phyloP scores from a whole-genome alignment of 2,329 filamentous ascomycete genomes.

The Venturia oleaginea region DNA sequence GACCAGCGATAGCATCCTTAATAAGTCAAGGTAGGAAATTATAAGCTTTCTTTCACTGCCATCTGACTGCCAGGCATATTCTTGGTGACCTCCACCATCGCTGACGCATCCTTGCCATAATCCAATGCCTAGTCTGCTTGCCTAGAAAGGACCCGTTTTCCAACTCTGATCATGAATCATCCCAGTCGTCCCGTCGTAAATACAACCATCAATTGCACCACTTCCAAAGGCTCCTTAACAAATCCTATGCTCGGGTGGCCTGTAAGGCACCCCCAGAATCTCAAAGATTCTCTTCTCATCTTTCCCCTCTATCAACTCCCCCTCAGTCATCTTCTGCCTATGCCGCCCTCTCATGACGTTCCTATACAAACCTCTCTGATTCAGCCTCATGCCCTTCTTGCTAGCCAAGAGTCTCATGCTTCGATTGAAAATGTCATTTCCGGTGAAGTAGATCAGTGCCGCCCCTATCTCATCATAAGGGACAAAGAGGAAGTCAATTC shows the following conservation, averaged over 20 bases:
- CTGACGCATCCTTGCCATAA: conserved; percentile 50
- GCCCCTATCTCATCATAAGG: conserved; percentile 72
- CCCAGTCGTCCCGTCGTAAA: background rate
- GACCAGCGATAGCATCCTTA: conserved; percentile 50
- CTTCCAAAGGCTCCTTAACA: conserved; percentile 38
- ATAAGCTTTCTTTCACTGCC: conserved; percentile 35
- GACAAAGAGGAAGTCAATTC: conserved; percentile 78
- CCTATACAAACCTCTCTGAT: conserved; percentile 70
- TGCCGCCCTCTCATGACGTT: conserved; percentile 54
- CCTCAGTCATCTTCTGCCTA: conserved; percentile 54
- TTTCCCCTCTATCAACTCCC: conserved; percentile 61
- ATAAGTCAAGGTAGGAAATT: conserved; percentile 44
- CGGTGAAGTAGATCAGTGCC: conserved; percentile 89
- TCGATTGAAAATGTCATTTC: conserved; percentile 89
- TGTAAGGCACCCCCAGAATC: conserved; percentile 73
- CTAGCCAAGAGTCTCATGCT: conserved; percentile 72
- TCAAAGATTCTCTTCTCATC: conserved; percentile 77
- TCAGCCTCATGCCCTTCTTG: conserved; percentile 74
- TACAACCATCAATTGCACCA: background rate
- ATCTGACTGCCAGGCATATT: conserved; percentile 35
- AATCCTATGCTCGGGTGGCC: conserved; percentile 66
- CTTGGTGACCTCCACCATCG: conserved; percentile 50
- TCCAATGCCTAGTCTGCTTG: conserved; percentile 35
- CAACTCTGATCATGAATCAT: background rate
- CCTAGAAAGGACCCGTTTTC: background rate